These are phyloP conservation scores for Polytolypa hystricis DNA, from an alignment of 2,329 filamentous ascomycete genomes.

Conservation along the genomic window DNA sequence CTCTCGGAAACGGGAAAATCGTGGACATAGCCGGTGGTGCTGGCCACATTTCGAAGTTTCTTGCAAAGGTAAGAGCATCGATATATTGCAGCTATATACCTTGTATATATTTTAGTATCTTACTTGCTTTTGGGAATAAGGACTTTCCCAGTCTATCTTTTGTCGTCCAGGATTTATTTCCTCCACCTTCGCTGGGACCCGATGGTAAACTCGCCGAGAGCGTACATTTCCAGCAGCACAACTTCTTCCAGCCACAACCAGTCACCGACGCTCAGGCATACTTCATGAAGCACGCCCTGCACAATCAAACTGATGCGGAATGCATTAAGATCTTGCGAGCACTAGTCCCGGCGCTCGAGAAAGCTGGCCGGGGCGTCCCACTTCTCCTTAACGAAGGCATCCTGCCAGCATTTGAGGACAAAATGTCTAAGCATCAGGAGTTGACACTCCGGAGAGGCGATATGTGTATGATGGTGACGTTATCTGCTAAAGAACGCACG, in stretches of 20 bases:
- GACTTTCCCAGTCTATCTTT: no score
- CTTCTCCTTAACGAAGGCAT: no score
- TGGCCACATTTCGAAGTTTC: no score
- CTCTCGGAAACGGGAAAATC: no score
- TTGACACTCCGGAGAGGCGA: neutral
- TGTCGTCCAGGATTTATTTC: no score
- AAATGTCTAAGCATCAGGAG: neutral
- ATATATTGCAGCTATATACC: no score
- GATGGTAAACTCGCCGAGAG: slow-evolving; percentile 9
- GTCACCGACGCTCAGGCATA: slow-evolving; percentile 42
- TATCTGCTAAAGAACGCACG: neutral
- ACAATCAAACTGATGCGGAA: slow-evolving; percentile 49
- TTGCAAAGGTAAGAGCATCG: no score
- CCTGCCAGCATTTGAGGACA: neutral
- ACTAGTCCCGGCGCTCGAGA: slow-evolving; percentile 45
- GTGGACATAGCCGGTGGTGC: no score
- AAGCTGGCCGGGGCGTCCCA: slow-evolving; percentile 32
- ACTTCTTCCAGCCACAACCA: slow-evolving; percentile 48
- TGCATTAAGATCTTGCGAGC: slow-evolving; percentile 39
- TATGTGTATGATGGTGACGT: neutral
- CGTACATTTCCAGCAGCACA: slow-evolving; percentile 35
- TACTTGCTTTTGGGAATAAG: no score
- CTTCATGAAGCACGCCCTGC: slow-evolving; percentile 49
- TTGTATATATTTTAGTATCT: no score
- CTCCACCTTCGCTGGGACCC: no score